Percentiles rank a stretch among this genome's conserved stretches.
Conservation (phyloP, 1,139 yeast genomes). For the Candida gigantensis region DNA sequence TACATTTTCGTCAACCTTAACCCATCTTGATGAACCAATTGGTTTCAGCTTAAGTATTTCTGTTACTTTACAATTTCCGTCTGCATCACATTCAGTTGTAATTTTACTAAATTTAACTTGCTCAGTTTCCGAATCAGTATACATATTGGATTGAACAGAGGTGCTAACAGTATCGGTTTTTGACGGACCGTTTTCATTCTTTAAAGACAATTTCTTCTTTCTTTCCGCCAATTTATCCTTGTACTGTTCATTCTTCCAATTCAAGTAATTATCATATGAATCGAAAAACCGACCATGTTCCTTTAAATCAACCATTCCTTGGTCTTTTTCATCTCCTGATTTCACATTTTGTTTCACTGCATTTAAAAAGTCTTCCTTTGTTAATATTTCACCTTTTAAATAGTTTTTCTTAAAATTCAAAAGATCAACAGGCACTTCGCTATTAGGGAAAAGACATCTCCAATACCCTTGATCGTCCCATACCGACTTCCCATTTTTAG, state of each 20-base stretch:
- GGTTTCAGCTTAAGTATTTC: conserved; percentile 43
- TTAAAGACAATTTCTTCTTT: conserved; percentile 7
- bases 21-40: conserved; percentile 35
- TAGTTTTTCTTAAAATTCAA: conserved; percentile 30
- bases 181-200: conserved; percentile 15
- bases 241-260: conserved; percentile 65
- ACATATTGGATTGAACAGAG: conserved; percentile 46
- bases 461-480: conserved; percentile 85
- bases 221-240: conserved; percentile 25
- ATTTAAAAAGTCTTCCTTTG: conserved; percentile 50
- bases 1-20: conserved; percentile 25
- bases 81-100: conserved; percentile 57
- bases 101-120: conserved; percentile 54
- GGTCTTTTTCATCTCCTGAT: conserved; percentile 11
- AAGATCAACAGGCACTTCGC: conserved; percentile 39
- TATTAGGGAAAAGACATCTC: conserved; percentile 81
- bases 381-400: conserved; percentile 35
- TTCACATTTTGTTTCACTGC: conserved; percentile 21
- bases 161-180: conserved; percentile 53
- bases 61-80: conserved; percentile 58
- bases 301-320: conserved; percentile 38
- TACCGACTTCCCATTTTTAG: conserved; percentile 63
- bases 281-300: conserved; percentile 49
- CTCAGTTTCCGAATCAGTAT: conserved; percentile 53
- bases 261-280: conserved; percentile 63